These are phyloP conservation scores for Neurospora intermedia DNA, from an alignment of 495 filamentous ascomycete species.

Conservation along the genomic window DNA sequence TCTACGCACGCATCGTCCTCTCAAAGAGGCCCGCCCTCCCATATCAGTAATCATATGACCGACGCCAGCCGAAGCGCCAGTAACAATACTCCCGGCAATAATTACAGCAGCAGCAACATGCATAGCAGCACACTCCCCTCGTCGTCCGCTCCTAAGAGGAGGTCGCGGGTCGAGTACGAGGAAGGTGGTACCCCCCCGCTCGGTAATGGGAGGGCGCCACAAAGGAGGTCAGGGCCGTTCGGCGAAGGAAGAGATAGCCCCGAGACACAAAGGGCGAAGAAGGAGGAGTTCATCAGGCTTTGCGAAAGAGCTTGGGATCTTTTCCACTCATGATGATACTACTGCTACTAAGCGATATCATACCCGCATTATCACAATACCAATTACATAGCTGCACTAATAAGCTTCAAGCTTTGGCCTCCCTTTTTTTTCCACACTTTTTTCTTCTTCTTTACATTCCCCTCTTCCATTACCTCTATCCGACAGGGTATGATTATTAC, in stretches of 20 bases:
- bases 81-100: neutral
- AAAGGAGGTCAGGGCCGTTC: constrained; percentile 57
- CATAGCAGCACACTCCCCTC: neutral
- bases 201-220: constrained; percentile 46
- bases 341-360: neutral
- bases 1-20: constrained; percentile 10
- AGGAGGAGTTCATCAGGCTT: constrained; percentile 82
- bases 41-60: constrained; percentile 9
- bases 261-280: constrained; percentile 76
- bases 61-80: constrained; percentile 40
- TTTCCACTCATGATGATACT: constrained; percentile 71
- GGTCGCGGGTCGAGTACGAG: constrained; percentile 81
- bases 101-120: constrained; percentile 3
- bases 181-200: constrained; percentile 72
- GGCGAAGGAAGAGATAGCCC: constrained; percentile 72
- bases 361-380: neutral
- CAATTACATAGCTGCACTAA: neutral
- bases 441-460: neutral
- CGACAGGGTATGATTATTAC: neutral
- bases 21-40: constrained; percentile 5
- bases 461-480: neutral
- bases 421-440: neutral
- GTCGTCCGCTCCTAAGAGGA: constrained; percentile 40
- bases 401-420: neutral
- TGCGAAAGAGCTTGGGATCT: constrained; percentile 92